Conservation (phyloP, 2,329 filamentous ascomycete species). For the Trichoderma lentiforme region DNA sequence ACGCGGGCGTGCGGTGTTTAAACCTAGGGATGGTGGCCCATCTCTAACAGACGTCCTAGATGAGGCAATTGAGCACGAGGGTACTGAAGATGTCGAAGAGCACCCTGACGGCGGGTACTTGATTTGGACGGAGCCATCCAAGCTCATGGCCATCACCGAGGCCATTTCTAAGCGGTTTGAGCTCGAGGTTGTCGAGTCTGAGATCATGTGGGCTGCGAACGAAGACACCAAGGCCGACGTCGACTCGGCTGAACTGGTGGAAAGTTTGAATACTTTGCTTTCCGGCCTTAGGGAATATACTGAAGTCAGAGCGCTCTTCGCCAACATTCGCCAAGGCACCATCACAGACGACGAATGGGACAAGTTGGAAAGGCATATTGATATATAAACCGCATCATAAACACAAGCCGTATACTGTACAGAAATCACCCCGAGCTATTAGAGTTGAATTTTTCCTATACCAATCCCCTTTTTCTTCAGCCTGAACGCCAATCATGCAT, state of each 20-base stretch:
- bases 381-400: slow-evolving; percentile 35
- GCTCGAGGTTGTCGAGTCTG: slow-evolving; percentile 67
- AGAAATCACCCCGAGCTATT: slow-evolving; percentile 8
- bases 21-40: slow-evolving; percentile 44
- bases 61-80: slow-evolving; percentile 75
- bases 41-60: slow-evolving; percentile 73
- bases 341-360: slow-evolving; percentile 54
- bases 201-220: slow-evolving; percentile 83
- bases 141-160: slow-evolving; percentile 33
- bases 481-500: slow-evolving; percentile 20
- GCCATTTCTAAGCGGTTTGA: slow-evolving; percentile 60
- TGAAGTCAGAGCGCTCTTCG: slow-evolving; percentile 75
- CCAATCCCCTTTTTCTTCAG: not conserved
- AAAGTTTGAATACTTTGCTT: slow-evolving; percentile 58
- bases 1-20: slow-evolving; percentile 71
- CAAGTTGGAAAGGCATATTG: slow-evolving; percentile 50
- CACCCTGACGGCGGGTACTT: slow-evolving; percentile 68
- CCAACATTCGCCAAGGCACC: slow-evolving; percentile 59
- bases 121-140: slow-evolving; percentile 45
- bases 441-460: not conserved
- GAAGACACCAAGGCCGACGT: slow-evolving; percentile 70
- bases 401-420: slow-evolving; percentile 12
- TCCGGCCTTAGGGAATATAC: slow-evolving; percentile 61
- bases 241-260: slow-evolving; percentile 53
- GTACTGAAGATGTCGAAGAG: slow-evolving; percentile 68